A percentile compares a stretch with the other conserved stretches of the same genome.
phyloP scores from a whole-genome alignment of 2,329 filamentous ascomycete genomes.

The Neonectria magnoliae region DNA sequence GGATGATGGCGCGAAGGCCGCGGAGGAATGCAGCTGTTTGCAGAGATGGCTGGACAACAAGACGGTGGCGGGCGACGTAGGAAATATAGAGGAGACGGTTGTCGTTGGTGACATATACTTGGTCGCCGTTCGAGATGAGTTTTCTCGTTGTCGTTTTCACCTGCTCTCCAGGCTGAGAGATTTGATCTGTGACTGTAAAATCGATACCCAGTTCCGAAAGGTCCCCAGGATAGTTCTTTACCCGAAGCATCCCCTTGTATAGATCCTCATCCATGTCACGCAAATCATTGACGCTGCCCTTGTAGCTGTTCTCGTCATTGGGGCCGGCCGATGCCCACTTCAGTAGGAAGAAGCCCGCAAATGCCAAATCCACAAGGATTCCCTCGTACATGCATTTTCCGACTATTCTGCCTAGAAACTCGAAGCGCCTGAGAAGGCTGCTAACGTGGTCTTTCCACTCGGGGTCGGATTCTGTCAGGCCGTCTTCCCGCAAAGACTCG shows the following conservation, averaged over 20 bases:
- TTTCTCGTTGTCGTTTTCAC: conserved; percentile 76
- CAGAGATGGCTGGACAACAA: conserved; percentile 80
- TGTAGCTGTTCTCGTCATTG: conserved; percentile 75
- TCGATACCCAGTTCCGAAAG: conserved; percentile 78
- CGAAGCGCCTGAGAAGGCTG: conserved; percentile 77
- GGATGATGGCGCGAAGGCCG: conserved; percentile 87
- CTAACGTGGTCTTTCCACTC: conserved; percentile 67
- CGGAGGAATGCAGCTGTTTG: conserved; percentile 90
- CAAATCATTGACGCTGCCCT: conserved; percentile 93
- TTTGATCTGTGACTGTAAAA: conserved; percentile 85
- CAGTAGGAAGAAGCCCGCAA: conserved; percentile 94
- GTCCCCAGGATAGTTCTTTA: conserved; percentile 88
- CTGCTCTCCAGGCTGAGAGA: conserved; percentile 57
- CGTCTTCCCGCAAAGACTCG: conserved; percentile 63
- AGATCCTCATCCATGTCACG: conserved; percentile 90
- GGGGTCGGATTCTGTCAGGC: conserved; percentile 61
- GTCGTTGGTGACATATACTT: conserved; percentile 85
- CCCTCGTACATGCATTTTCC: conserved; percentile 98
- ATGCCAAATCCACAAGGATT: conserved; percentile 91
- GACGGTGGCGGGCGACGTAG: conserved; percentile 86
- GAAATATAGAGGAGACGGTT: conserved; percentile 96
- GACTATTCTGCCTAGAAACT: conserved; percentile 91
- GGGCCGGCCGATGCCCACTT: conserved; percentile 86
- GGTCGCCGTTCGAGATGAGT: conserved; percentile 79
- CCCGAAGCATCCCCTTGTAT: conserved; percentile 82